Percentiles rank a stretch among this genome's conserved stretches.
These are phyloP conservation scores for Ganoderma multipileum DNA, from an alignment of 1,284 basidiomycete species.

Conservation along the genomic window DNA sequence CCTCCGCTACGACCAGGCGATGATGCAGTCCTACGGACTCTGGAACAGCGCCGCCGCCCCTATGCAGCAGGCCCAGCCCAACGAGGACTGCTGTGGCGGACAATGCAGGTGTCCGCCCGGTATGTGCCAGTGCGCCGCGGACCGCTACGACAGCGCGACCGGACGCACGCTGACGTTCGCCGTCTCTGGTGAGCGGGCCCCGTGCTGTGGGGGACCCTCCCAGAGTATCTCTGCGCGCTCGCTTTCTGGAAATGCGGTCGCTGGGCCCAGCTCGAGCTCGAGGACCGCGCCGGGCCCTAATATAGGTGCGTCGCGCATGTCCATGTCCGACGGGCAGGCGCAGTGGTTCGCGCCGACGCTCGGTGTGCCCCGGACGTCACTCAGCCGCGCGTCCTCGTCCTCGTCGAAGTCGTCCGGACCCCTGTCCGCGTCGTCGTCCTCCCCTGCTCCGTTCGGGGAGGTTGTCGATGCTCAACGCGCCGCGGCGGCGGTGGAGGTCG, in stretches of 20 bases:
- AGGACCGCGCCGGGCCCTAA: background rate
- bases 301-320: background rate
- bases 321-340: constrained; percentile 3
- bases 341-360: constrained; percentile 21
- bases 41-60: constrained; percentile 26
- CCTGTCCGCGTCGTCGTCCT: constrained; percentile 16
- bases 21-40: constrained; percentile 32
- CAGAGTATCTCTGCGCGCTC: background rate
- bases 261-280: background rate
- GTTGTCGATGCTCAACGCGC: background rate
- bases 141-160: constrained; percentile 36
- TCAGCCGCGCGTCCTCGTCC: constrained; percentile 33
- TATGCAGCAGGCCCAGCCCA: constrained; percentile 13
- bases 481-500: background rate
- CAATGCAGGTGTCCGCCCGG: constrained; percentile 45
- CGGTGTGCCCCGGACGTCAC: constrained; percentile 22
- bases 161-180: constrained; percentile 39
- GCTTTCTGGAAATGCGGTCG: background rate
- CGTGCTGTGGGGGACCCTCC: constrained; percentile 32
- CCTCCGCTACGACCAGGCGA: constrained; percentile 29
- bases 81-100: constrained; percentile 39
- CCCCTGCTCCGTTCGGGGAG: constrained; percentile 16
- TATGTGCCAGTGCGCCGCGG: constrained; percentile 43
- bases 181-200: constrained; percentile 39
- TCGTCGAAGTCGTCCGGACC: constrained; percentile 30